Base-by-base conservation (phyloP, 2,329 filamentous ascomycete genomes). In the Pseudogymnoascus sp. region DNA sequence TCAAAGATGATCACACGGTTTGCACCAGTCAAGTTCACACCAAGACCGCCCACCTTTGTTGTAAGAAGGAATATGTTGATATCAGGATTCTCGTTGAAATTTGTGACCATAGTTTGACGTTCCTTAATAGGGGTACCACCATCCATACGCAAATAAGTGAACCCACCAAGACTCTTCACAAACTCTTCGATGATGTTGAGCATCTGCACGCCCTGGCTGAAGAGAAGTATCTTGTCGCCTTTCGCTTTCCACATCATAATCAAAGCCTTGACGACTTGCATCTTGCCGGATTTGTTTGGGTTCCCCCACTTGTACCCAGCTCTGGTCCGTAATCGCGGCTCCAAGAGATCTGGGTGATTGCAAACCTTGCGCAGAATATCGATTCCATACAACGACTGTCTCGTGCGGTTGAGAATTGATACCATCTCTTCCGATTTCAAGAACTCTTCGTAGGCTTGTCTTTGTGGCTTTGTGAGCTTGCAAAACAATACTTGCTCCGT, bases 1-100 rank as follows among this genome's bases (percentile, higher is more conserved):
- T 99, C 96, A 71, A 95, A 99, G 62, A 99, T 97, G 71, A 99
- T 96, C 66, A 99, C 93, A 35, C 95, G 87, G 72, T 96, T 91
- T 4, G 95, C 95, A 6, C 95, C 95, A 0, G 95, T 99, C 21
- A 99, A 79, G 68, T 99, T 99, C 55, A 96, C 89, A 5, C 95
- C 95, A 12, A 99, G 79, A 0, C 95, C 95, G 52, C 95, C 95
- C 16, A 97, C 96, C 72, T 96, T 96, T 0, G 96, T 99, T 0
- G 95, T 97, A 62, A 99, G 82, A 1, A 99, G 80, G 71, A 99
- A 99, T 0, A 99, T 86, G 69, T 97, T 87, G 5, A 97, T 78
- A 40, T 88, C 77, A 0, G 89, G 86, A 59, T 90, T 83, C 12
- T 85, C 88, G 73, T 99, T 99, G 80, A 99, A 99, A 64, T 88